Base-by-base conservation (phyloP, 1,284 basidiomycete genomes). In the Somion occarium region DNA sequence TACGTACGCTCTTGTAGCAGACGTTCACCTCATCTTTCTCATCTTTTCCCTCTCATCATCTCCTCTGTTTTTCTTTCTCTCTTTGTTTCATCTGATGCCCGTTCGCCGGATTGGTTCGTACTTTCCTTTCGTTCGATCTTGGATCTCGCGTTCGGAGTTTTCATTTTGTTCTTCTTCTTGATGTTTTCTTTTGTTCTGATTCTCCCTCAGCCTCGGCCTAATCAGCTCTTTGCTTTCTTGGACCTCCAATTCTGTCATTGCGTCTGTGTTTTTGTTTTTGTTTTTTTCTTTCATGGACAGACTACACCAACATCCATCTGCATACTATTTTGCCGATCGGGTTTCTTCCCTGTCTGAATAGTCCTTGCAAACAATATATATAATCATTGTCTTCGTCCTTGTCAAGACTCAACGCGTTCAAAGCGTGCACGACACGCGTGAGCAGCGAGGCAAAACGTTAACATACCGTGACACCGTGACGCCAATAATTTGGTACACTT, bases 51-150 rank as follows among this genome's bases (percentile, higher is more conserved):
- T 44, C 43, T n/a, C 11, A 5, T 44, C 43, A 9, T 12, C 11
- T 20, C 19, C 41, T 42, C 41, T 37, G 11, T 42, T 9, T 48
- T 7, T 38, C 25, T 20, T 48, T 9, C 20, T 22, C 41, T 22
- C 19, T 19, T 20, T 25, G 3, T 41, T 42, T 7, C 51, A 46
- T 25, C 48, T 67, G 47, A 43, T 69, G 50, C 46, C 9, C 13
- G 5, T 41, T 41, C 39, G 39, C 39, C 19, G 39, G 13, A 34
- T 34, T 7, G 30, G 30, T 7, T 34, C 15, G 7, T 15, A 41
- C 7, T 22, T 41, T 18, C 19, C 39, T 22, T 41, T 41, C 20
- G 18, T 9, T 41, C 19, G 9, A 9, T 41, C 39, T 41, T 22
- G 39, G 39, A 5, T 22, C 7, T 19, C 39, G 30, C 15, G 39